These are phyloP conservation scores for Conoideocrella luteorostrata DNA, from an alignment of 2,329 filamentous ascomycete species.

Conservation along the genomic window DNA sequence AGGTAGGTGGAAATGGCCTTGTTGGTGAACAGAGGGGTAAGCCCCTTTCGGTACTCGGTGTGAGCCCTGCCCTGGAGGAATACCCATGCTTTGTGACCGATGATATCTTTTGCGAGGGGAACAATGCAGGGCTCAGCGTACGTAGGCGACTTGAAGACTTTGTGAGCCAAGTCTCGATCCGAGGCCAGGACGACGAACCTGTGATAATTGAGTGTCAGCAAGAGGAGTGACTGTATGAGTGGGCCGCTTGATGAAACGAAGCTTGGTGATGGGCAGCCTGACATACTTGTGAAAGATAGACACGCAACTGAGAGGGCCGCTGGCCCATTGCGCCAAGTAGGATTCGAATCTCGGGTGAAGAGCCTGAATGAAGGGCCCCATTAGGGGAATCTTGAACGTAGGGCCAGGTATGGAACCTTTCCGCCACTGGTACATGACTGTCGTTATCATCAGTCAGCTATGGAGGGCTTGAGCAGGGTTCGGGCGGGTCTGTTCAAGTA, in stretches of 20 bases:
- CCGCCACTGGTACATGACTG: conserved; percentile 54
- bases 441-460: neutral
- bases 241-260: too few species aligned
- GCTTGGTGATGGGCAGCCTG: too few species aligned
- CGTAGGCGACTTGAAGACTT: conserved; percentile 71
- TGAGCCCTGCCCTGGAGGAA: conserved; percentile 72
- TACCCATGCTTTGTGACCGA: conserved; percentile 69
- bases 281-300: conserved; percentile 87
- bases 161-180: conserved; percentile 70
- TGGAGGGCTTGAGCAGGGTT: too few species aligned
- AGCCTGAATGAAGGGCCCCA: conserved; percentile 71
- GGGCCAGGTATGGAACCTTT: conserved; percentile 61
- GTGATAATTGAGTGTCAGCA: neutral
- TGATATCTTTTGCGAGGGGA: conserved; percentile 66
- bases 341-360: conserved; percentile 66
- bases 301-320: conserved; percentile 72
- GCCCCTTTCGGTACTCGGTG: conserved; percentile 69
- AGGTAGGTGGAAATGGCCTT: conserved; percentile 65
- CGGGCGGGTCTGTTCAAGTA: conserved; percentile 13
- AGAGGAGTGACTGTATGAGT: conserved; percentile 14
- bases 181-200: conserved; percentile 77
- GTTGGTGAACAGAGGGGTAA: conserved; percentile 69
- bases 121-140: conserved; percentile 75
- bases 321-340: conserved; percentile 72
- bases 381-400: conserved; percentile 57